Evolutionary conservation across 2,329 filamentous ascomycete species (phyloP).

Genomic region (Didymella arachidicola): DNA sequence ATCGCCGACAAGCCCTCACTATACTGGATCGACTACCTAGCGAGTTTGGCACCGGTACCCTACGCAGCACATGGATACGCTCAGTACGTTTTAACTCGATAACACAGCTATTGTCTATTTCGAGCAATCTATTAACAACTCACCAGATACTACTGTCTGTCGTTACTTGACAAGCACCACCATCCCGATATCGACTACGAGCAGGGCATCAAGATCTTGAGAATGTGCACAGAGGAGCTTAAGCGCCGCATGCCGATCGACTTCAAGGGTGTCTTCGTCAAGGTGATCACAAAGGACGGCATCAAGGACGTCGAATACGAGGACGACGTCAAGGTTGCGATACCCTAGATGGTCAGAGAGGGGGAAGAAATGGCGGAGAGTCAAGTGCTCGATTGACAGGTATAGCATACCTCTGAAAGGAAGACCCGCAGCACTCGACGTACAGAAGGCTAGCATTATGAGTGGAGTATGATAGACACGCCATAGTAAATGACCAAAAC

Average conservation of each 20-base stretch:
- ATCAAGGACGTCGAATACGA: constrained; percentile 85
- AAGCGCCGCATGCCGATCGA: constrained; percentile 97
- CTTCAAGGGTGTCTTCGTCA: constrained; percentile 95
- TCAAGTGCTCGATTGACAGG: constrained; percentile 18
- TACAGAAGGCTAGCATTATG: constrained; percentile 5
- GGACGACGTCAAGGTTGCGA: constrained; percentile 75
- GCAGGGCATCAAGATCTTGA: constrained; percentile 89
- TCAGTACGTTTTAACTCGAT: constrained; percentile 68
- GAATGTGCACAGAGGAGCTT: constrained; percentile 95
- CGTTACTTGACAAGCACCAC: constrained; percentile 97
- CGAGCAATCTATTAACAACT: constrained; percentile 4
- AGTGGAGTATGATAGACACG: constrained; percentile 20
- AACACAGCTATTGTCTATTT: neutral
- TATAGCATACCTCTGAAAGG: constrained; percentile 9
- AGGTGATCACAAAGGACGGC: constrained; percentile 94
- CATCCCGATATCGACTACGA: constrained; percentile 90
- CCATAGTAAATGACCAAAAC: constrained; percentile 18
- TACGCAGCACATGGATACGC: constrained; percentile 98
- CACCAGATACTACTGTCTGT: constrained; percentile 91
- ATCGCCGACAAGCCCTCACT: constrained; percentile 90
- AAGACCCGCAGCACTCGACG: constrained; percentile 1
- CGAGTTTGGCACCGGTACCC: constrained; percentile 83
- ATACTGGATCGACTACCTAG: constrained; percentile 98
- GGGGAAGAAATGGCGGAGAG: neutral
- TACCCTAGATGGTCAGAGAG: constrained; percentile 56